Conservation (phyloP, 495 filamentous ascomycete genomes). For the Penicillium soppii region DNA sequence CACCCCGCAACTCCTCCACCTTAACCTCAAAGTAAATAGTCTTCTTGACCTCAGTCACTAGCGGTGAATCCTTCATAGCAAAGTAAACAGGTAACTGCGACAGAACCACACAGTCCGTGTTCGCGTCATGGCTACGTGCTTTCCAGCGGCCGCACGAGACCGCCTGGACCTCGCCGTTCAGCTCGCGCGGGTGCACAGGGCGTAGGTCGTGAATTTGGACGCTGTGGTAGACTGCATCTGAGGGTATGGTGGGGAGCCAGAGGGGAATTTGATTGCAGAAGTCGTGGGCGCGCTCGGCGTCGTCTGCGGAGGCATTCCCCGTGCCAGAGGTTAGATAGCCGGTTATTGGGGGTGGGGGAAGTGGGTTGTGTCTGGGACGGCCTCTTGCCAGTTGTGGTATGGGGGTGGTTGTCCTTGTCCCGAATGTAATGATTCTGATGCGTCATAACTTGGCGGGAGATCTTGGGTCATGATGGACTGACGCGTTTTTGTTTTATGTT, state of each 20-base stretch:
- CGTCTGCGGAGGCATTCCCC: slow-evolving; percentile 68
- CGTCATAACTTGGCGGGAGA: slow-evolving; percentile 38
- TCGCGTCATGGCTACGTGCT: slow-evolving; percentile 39
- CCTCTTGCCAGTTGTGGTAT: slow-evolving; percentile 77
- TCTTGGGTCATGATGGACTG: no score
- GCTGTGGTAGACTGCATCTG: slow-evolving; percentile 34
- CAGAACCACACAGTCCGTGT: slow-evolving; percentile 51
- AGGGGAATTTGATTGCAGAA: slow-evolving; percentile 71
- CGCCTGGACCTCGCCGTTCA: slow-evolving; percentile 39
- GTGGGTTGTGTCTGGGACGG: slow-evolving; percentile 73
- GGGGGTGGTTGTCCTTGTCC: slow-evolving; percentile 45
- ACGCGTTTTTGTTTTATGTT: no score
- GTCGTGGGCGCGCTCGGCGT: slow-evolving; percentile 68
- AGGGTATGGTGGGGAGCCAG: slow-evolving; percentile 51
- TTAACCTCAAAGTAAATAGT: slow-evolving; percentile 80
- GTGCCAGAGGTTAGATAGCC: slow-evolving; percentile 65
- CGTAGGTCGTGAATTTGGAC: slow-evolving; percentile 44
- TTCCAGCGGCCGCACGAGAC: slow-evolving; percentile 41
- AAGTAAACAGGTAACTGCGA: slow-evolving; percentile 76
- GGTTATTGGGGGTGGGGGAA: slow-evolving; percentile 81
- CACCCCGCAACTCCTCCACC: slow-evolving; percentile 46
- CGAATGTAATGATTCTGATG: slow-evolving; percentile 3
- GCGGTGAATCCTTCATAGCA: slow-evolving; percentile 64
- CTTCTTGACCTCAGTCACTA: slow-evolving; percentile 50
- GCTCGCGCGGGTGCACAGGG: slow-evolving; percentile 47